These are phyloP conservation scores for Aspergillus pseudonomiae DNA, from an alignment of 2,329 filamentous ascomycete species.

Conservation along the genomic window DNA sequence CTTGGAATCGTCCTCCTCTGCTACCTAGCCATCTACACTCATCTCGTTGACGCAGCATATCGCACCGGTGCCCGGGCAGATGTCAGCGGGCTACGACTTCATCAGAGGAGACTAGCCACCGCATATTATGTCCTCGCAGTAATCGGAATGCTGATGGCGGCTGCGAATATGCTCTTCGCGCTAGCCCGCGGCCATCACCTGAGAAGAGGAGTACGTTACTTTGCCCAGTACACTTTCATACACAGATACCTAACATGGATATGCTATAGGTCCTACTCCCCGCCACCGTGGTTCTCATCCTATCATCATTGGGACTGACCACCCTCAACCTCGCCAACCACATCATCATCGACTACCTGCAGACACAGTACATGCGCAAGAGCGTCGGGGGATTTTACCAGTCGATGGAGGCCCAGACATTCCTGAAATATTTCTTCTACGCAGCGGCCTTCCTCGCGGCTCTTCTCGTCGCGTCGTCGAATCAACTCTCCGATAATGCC, in stretches of 20 bases:
- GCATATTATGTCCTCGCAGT: constrained; percentile 15
- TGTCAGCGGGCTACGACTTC: too few species aligned
- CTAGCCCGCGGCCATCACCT: constrained; percentile 7
- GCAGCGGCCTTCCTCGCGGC: constrained; percentile 11
- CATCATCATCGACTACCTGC: constrained; percentile 5
- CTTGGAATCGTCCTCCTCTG: constrained; percentile 14
- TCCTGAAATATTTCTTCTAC: constrained; percentile 18
- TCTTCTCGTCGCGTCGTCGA: constrained; percentile 3
- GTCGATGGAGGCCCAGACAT: constrained; percentile 9
- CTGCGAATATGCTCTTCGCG: constrained; percentile 13
- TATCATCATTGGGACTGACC: constrained; percentile 13
- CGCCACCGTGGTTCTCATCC: constrained; percentile 1
- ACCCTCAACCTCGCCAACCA: constrained; percentile 8
- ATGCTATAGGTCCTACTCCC: constrained; percentile 5
- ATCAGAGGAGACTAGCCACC: background rate
- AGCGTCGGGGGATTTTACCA: background rate
- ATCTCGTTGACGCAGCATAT: background rate
- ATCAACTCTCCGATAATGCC: background rate
- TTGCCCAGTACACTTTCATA: background rate
- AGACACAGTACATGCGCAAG: background rate
- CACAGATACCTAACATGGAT: background rate
- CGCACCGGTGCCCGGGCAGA: too few species aligned
- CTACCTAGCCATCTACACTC: constrained; percentile 10
- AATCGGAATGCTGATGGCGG: constrained; percentile 12
- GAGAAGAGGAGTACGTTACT: constrained; percentile 14